Evolutionary conservation across 2,329 filamentous ascomycete genomes (phyloP).

Genomic region (Fusarium illudens): DNA sequence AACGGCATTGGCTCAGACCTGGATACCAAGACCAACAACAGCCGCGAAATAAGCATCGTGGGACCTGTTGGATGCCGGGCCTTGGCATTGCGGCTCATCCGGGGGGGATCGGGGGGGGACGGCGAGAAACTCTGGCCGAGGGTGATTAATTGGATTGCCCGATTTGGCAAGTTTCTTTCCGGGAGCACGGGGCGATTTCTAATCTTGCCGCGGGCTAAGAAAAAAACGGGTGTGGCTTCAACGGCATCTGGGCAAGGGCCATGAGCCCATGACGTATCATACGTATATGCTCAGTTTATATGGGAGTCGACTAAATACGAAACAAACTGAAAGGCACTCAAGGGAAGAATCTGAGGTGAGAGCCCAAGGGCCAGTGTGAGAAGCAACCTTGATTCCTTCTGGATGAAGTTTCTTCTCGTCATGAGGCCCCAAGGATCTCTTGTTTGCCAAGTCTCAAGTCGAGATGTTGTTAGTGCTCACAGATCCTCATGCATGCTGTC

Average conservation of each 20-base stretch:
- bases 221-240: constrained; percentile 1
- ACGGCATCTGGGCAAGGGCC: neutral
- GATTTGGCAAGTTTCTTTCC: constrained; percentile 27
- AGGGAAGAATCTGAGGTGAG: constrained; percentile 2
- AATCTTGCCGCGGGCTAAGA: constrained; percentile 10
- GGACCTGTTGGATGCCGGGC: neutral
- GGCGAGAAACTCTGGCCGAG: constrained; percentile 29
- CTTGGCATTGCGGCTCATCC: constrained; percentile 14
- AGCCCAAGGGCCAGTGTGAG: neutral
- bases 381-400: neutral
- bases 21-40: constrained; percentile 1
- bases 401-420: neutral
- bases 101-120: constrained; percentile 7
- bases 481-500: constrained; percentile 6
- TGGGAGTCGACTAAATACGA: neutral
- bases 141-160: constrained; percentile 34
- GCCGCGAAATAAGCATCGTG: neutral
- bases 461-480: constrained; percentile 24
- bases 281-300: too few relatives aligned
- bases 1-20: neutral
- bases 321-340: neutral
- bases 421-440: neutral
- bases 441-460: neutral
- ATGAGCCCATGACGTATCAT: neutral
- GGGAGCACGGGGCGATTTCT: constrained; percentile 30